Evolutionary conservation across 768 basidiomycete genomes (phyloP), one percentile per base, ranked within the genome.

Genomic region (Trichaptum fuscoviolaceum): DNA sequence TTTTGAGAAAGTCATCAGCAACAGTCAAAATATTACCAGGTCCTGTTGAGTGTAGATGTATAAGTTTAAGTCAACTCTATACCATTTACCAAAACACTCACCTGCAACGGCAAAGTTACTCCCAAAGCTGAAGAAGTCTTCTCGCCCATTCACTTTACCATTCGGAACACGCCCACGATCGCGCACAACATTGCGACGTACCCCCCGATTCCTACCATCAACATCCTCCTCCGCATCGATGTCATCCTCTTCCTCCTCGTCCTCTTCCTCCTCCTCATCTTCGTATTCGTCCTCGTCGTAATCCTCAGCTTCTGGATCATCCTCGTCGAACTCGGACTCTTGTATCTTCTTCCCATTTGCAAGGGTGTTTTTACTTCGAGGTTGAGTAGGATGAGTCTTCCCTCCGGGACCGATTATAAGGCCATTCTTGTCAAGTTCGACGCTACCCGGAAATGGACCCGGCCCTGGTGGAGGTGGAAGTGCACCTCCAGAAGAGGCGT

Each of bases 1-100:
- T 99, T 83, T 97, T 97, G 71, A 99, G 84, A 59, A 99, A 85
- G 79, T 99, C 97, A 74, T 99, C 97, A 60, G 97, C 97, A 64
- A 99, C 96, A 24, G 97, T 99, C 59, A 99, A 84, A 75, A 99
- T 98, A 73, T 95, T 96, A 73, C 93, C 95, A 76, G 89, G 89
- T 65, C 89, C 90, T 91, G 70, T 65, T 73, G 68, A 70, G 58
- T 71, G 69, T 65, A 69, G 69, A 69, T 66, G 68, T 68, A 71
- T 62, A 66, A 35, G 35, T 62, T 63, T 66, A 67, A 70, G 69
- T 69, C 69, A 57, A 65, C 61, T 64, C 58, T 57, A 70, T 25
- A 64, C 61, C 36, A 64, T 60, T 58, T 59, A 67, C 23, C 65
- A 66, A 26, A 66, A 26, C 27, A 84, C 85, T 75, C 75, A 84